Base-by-base conservation (phyloP, 257 asterid species). In the Fraxinus cuspidata region DNA sequence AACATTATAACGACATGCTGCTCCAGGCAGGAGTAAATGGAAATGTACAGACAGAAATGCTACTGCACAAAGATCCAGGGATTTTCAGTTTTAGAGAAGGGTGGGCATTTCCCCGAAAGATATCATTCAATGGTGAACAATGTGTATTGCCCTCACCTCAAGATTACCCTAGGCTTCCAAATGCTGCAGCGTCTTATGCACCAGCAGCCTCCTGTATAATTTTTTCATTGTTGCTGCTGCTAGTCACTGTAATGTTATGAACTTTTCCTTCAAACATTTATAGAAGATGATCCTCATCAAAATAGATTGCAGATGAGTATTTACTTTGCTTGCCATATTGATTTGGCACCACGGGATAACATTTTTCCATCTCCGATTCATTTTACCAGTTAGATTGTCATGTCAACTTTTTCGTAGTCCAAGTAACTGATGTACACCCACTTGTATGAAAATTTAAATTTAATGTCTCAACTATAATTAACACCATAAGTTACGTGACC, bases 51-150 rank as follows among this genome's bases (percentile, higher is more conserved):
- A 81, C 97, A 35, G 97, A 92, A 79, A 80, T 92, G 79, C 75
- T 92, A 40, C 65, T 92, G 76, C 78, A 77, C 35, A 91, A 91
- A 85, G 92, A 86, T 38, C 64, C 73, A 1, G 91, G 81, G 37
- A 67, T 49, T 13, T 92, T 91, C 78, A 88, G 89, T 4, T 92
- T 91, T 71, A 84, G 77, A 32, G 87, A 84, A 72, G 97, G 97
- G 42, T 92, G 97, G 97, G 91, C 83, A 37, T 92, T 92, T 84
- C 97, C 97, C 0, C 81, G 92, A 75, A 91, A 84, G 87, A 79
- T 92, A 15, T 85, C 86, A 2, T 92, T 92, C 81, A 91, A 91
- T 74, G 97, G 97, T 3, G 85, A 87, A 1, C 90, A 89, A 9
- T 91, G 97, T 77, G 97, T 91, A 21, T 81, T 92, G 84, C 97